Evolutionary conservation across 2,329 filamentous ascomycete species (phyloP), one percentile per base, ranked within the genome.

Genomic region (Colletotrichum eremochloae): DNA sequence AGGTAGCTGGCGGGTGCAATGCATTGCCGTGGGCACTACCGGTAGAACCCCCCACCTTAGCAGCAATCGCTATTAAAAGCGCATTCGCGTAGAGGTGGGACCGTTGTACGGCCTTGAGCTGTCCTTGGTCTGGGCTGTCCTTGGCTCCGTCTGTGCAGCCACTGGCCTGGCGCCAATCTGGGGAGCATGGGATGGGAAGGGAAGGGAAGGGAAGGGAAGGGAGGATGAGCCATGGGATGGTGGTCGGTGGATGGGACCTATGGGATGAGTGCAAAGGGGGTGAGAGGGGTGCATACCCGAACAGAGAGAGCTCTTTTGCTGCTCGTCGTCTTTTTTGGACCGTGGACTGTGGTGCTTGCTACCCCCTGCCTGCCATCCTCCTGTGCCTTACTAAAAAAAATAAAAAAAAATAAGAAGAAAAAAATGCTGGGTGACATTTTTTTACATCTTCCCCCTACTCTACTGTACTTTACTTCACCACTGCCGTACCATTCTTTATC

Each of bases 391-490:
- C 55, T 71, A 57, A 48, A 48, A 48, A 40, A 5, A 48, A 48
- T 18, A 73, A 73, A 48, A n/a, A n/a, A n/a, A n/a, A 24, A 48
- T 11, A 74, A 73, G 63, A 70, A 73, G 5, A 73, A 67, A 71
- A 61, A 64, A 71, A 72, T 72, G 62, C 66, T 55, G 57, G 55
- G 70, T 74, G 70, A 73, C 72, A 73, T 74, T 73, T 73, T 70
- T 66, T 74, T 66, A 46, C 62, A 71, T 60, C 70, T 74, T 69
- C 72, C 72, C 72, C 72, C 73, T 74, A 72, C 60, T 69, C 63
- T 62, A 46, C 40, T 60, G 53, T 72, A 68, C 65, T 60, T 63
- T 72, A 40, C 68, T 53, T 72, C 50, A 38, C 64, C 56, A 61
- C 65, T 61, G 63, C 60, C 55, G 38, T 40, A 29, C 48, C 64